Conservation (phyloP, 208 protist genomes). For the Trypanosoma avium region DNA sequence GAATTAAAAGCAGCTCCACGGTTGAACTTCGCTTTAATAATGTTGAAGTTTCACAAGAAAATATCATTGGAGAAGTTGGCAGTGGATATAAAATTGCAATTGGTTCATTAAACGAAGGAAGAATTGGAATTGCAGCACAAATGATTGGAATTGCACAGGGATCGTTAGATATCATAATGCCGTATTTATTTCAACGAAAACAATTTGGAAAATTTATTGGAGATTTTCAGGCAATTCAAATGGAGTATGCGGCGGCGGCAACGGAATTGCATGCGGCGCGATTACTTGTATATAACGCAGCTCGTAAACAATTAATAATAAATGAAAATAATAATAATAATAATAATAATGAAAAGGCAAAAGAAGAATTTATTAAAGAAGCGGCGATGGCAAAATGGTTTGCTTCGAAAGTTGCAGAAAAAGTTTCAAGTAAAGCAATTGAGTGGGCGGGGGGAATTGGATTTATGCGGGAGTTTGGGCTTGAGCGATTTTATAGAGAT, state of each 20-base stretch:
- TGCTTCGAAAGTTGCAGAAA: conserved; percentile 82
- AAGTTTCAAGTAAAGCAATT: conserved; percentile 81
- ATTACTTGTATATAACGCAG: conserved; percentile 92
- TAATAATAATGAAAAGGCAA: too few species aligned
- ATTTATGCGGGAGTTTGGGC: conserved; percentile 94
- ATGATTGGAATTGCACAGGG: conserved; percentile 93
- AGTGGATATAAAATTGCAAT: conserved; percentile 96
- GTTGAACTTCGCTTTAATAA: conserved; percentile 93
- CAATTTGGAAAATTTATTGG: conserved; percentile 91
- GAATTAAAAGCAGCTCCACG: conserved; percentile 95
- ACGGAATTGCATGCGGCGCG: conserved; percentile 78
- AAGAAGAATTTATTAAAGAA: conserved; percentile 88
- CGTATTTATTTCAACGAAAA: conserved; percentile 89
- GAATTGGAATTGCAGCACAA: conserved; percentile 95
- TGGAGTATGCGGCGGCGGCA: conserved; percentile 85
- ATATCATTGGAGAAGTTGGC: conserved; percentile 86
- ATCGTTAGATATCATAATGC: conserved; percentile 72
- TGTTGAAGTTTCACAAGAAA: conserved; percentile 68
- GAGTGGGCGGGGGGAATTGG: conserved; percentile 95
- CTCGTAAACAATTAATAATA: conserved; percentile 86
- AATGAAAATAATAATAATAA: too few species aligned
- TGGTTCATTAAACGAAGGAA: conserved; percentile 92
- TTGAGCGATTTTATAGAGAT: conserved; percentile 96
- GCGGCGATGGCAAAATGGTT: conserved; percentile 96
- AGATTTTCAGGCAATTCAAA: conserved; percentile 95